Base-by-base conservation (phyloP, 2,329 filamentous ascomycete species). In the Phoma sp. region DNA sequence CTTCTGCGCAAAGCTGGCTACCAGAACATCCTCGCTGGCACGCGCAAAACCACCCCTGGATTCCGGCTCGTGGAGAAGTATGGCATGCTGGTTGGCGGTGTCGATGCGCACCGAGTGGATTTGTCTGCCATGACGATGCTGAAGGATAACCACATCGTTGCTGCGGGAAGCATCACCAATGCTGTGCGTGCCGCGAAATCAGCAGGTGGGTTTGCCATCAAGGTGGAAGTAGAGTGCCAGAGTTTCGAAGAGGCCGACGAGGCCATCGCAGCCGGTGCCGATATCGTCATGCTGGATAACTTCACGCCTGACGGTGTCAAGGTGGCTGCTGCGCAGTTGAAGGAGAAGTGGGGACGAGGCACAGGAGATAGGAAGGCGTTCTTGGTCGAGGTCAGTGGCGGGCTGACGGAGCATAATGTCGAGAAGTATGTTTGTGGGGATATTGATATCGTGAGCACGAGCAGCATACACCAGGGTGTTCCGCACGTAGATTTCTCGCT, bases 101-200 rank as follows among this genome's bases (percentile, higher is more conserved):
- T 92, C 15, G 95, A 99, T 77, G 86, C 88, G 2, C 95, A 99
- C 76, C 83, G 95, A 29, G 91, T 96, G 78, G 95, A 99, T 74
- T 81, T 99, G 2, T 79, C 75, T 74, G 85, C 88, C 62, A 98
- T 99, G 95, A 93, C 93, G 52, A 99, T 99, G 95, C 83, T 99
- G 62, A 99, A 99, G 81, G 95, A 99, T 78, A 99, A 99, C 77
- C 95, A 99, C 77, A 89, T 99, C 53, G 97, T 94, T 89, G 92
- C 91, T 60, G 88, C 90, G 49, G 82, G 82, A 24, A 91, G 89
- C 72, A 98, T 99, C 75, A 87, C 89, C 1, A 86, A 90, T 21
- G 95, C 95, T 6, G 93, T 99, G 22, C 81, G 81, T 36, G 91
- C 94, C 2, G 95, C 95, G 22, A 91, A 91, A 74, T 83, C 87